phyloP scores from a whole-genome alignment of 139 green algal genomes.

The Micractinium sp. region DNA sequence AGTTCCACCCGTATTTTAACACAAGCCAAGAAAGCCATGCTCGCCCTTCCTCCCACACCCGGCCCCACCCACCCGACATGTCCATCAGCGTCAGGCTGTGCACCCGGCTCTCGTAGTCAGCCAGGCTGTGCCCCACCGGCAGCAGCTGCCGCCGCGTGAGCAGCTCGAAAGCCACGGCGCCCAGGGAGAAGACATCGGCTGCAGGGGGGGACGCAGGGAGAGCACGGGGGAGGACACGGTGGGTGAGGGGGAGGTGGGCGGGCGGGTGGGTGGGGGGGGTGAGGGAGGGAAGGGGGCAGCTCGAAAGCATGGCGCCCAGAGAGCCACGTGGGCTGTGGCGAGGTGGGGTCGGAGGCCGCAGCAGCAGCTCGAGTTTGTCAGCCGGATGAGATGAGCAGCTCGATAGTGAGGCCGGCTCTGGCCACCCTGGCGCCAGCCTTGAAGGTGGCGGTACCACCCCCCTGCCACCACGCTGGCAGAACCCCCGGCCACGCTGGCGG shows the following conservation, averaged over 20 bases:
- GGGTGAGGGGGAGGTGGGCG: not conserved
- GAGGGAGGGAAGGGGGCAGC: not conserved
- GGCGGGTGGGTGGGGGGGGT: not conserved
- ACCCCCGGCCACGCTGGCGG: too few species aligned
- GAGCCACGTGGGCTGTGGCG: not conserved
- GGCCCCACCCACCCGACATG: slow-evolving; percentile 27
- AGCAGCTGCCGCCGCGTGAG: slow-evolving; percentile 51
- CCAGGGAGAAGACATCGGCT: slow-evolving; percentile 84
- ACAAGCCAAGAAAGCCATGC: too few species aligned
- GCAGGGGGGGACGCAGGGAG: slow-evolving; percentile 35
- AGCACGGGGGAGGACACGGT: not conserved
- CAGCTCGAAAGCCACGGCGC: slow-evolving; percentile 68
- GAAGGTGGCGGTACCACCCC: not conserved
- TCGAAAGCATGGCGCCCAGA: not conserved
- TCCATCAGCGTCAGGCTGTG: slow-evolving; percentile 44
- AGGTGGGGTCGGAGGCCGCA: not conserved
- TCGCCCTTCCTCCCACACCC: not conserved
- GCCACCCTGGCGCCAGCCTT: too few species aligned
- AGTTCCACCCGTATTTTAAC: not conserved
- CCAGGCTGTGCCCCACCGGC: slow-evolving; percentile 30
- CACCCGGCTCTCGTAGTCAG: slow-evolving; percentile 52
- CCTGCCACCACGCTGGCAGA: not conserved
- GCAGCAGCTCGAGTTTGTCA: too few species aligned
- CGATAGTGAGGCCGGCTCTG: too few species aligned
- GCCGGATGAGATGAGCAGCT: too few species aligned